Evolutionary conservation across 345 rosid species (phyloP), one percentile per base, ranked within the genome.

Genomic region (Orychophragmus violaceus): DNA sequence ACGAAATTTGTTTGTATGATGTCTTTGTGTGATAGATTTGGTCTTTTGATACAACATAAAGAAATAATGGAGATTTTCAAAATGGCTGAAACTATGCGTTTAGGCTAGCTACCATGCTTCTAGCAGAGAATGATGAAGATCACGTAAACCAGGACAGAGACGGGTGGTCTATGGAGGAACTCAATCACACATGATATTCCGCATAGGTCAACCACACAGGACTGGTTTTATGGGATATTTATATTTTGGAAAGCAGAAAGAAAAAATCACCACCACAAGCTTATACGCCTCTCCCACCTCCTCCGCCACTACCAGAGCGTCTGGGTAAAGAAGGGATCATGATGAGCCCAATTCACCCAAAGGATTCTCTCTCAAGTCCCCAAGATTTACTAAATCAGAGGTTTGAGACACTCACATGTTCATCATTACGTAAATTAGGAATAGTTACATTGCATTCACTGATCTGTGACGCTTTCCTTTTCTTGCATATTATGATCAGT

Each of bases 181-280:
- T 82, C 85, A 2, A 58, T 87, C 39, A 87, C 93, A 0, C 95
- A 92, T 39, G 96, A 85, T 33, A 69, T 82, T 27, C 82, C 96
- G 6, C 83, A 81, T 25, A 78, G 92, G 61, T 27, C 80, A 37
- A 11, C 81, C 0, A 83, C 92, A 5, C 82, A 79, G 12, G 85
- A 85, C 19, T 92, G 98, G 98, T 87, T 46, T 67, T 87, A 5
- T 92, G 95, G 98, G 82, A 79, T 11, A 70, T 89, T 8, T 95
- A 92, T 54, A 59, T 89, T 49, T 18, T 89, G 6, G 75, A 76
- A 77, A 42, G 59, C 58, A 79, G 67, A 52, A 66, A 60, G 23
- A 56, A 64, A 39, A 66, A 54, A 66, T 13, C 63, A 62, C 66
- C 48, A 30, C 59, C 64, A 21, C 45, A 16, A 12, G 42, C 61